Evolutionary conservation across 2,329 filamentous ascomycete genomes (phyloP), one percentile per base, ranked within the genome.

Genomic region (Colletotrichum viniferum): DNA sequence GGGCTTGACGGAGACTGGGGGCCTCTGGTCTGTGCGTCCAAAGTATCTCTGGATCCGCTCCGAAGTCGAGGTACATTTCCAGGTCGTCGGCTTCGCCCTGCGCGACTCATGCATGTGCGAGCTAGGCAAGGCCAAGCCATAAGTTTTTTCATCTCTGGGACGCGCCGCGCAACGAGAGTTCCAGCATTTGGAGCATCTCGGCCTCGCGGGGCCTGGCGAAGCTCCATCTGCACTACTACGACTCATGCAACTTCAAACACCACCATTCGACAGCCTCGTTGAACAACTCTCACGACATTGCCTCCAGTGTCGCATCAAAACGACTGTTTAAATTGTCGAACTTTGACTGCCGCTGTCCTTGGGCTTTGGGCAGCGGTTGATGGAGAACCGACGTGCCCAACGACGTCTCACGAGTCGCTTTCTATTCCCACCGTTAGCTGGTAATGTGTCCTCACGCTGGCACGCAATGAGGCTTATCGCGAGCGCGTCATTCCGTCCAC

Each of bases 211-310:
- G 43, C 26, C 56, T 68, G 13, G n/a, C 13, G 66, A 28, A 66
- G 56, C 67, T 75, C 73, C 69, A 73, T 48, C 63, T 52, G 34
- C 63, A 34, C 69, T 68, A 43, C 69, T 64, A 58, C 69, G 73
- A 75, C 73, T 75, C 73, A 75, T 73, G 73, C 55, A 48, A 75
- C 69, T 52, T 75, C 73, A 75, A 75, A 73, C 69, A 73, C 30
- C 32, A 32, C 28, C 64, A 56, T 55, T 38, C 63, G 70, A 72
- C 69, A 75, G 73, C 73, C 73, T 75, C 56, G 69, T 58, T 21
- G 63, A 36, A 18, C n/a, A 63, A 28, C 26, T 64, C 14, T 55
- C 73, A 72, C 62, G 34, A 71, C 61, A 48, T 52, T 48, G 36
- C 16, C 24, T 24, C 28, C 60, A 14, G 34, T n/a, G 43, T 71